Evolutionary conservation across 306 rosid genomes (phyloP), one percentile per base, ranked within the genome.

Genomic region (Herpetospermum pedunculosum): DNA sequence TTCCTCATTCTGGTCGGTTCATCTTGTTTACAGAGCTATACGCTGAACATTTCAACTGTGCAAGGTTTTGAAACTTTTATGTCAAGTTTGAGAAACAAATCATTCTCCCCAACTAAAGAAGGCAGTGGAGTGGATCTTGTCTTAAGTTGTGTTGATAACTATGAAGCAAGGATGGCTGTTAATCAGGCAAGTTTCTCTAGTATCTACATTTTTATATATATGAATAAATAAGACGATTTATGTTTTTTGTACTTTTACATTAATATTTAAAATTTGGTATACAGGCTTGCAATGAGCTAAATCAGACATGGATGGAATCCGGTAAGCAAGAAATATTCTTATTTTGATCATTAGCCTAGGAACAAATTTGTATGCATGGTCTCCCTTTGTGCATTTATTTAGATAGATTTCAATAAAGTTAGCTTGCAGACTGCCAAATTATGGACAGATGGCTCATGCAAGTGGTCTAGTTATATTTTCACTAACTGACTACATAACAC

Each of bases 91-190:
- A 85, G 85, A 83, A 79, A 89, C 77, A 91, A 91, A 82, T 91
- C 96, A 19, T 94, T 94, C 76, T 1, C 79, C 68, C 89, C 87
- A 28, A 62, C 74, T 78, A 91, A 89, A 83, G 85, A 89, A 87
- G 91, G 89, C 16, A 85, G 83, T 58, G 99, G 97, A 38, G 91
- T 89, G 71, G 99, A 94, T 82, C 89, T 94, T 79, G 97, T 94
- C 35, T 80, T 94, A 82, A 94, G 99, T 81, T 94, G 99, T 55
- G 99, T 94, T 46, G 99, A 94, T 84, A 94, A 94, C 80, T 94
- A 94, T 77, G 99, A 94, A 91, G 99, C 99, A 70, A 85, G 99
- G 85, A 94, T 94, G 99, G 97, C 92, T 78, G 97, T 94, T 79
- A 94, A 94, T 80, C 99, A 94, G 98, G 98, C 89, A 83, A 64